Conservation (phyloP, 2,329 filamentous ascomycete species). For the Hymenoscyphus salicellus region DNA sequence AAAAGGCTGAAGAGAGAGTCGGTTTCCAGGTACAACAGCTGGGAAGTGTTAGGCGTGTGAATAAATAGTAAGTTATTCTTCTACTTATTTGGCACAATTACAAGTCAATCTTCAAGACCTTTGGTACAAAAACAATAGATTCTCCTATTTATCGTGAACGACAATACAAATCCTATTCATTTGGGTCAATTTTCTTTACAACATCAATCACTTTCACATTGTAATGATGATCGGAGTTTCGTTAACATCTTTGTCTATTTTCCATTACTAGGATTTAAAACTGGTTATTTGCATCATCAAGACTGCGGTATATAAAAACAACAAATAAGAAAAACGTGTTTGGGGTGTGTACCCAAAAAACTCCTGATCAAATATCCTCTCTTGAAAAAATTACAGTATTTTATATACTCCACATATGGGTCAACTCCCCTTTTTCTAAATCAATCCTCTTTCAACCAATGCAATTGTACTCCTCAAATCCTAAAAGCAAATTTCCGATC, state of each 20-base stretch:
- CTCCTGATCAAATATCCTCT: slow-evolving; percentile 1
- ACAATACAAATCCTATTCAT: too few species aligned
- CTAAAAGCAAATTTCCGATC: too few species aligned
- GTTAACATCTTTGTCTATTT: background rate
- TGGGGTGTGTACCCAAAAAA: background rate
- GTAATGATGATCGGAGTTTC: background rate
- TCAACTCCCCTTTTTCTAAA: background rate
- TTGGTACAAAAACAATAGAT: too few species aligned
- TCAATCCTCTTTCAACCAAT: background rate
- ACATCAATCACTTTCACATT: background rate
- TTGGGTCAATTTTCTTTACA: too few species aligned
- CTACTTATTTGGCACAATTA: too few species aligned
- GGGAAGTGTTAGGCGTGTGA: too few species aligned
- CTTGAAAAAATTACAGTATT: slow-evolving; percentile 2
- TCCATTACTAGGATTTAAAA: background rate
- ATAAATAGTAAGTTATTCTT: too few species aligned
- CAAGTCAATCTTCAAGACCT: too few species aligned
- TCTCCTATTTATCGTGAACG: too few species aligned
- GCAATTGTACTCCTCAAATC: background rate
- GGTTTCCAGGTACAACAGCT: too few species aligned
- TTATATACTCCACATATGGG: background rate
- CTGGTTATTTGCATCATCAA: slow-evolving; percentile 1
- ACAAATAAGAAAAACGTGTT: slow-evolving; percentile 31
- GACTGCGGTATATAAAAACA: slow-evolving; percentile 29
- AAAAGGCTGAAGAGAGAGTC: too few species aligned